These are phyloP conservation scores for Tetradesmus obliquus DNA, from an alignment of 139 green algal genomes.

Conservation along the genomic window DNA sequence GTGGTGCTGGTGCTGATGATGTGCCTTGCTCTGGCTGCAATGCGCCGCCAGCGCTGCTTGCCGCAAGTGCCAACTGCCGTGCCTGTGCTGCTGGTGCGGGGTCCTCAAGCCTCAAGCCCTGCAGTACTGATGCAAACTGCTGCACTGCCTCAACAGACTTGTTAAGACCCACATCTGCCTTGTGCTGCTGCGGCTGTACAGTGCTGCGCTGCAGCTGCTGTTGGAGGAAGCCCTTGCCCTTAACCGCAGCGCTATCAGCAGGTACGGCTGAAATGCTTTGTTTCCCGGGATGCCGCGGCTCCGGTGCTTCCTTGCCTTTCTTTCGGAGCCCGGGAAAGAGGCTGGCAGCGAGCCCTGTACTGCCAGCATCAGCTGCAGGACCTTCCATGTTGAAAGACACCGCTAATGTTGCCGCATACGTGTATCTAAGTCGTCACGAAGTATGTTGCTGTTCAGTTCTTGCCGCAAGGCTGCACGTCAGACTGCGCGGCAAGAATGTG, in stretches of 20 bases:
- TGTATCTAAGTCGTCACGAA: too few relatives aligned
- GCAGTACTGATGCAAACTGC: background rate
- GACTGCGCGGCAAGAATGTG: background rate
- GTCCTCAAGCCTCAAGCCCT: background rate
- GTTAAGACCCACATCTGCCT: background rate
- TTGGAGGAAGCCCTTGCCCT: background rate
- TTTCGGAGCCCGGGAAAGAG: background rate
- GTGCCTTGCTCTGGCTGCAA: background rate
- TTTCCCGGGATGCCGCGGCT: background rate
- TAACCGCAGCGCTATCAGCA: background rate
- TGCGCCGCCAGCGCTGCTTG: background rate
- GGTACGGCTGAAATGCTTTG: background rate
- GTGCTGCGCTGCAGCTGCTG: background rate
- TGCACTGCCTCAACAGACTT: background rate
- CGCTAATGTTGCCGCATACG: background rate
- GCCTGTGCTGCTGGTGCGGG: background rate
- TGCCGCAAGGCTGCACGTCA: background rate
- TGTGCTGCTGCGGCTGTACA: background rate
- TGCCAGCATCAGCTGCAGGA: background rate
- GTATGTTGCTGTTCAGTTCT: too few relatives aligned
- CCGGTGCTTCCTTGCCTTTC: background rate
- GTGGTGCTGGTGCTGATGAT: too few relatives aligned
- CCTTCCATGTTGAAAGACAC: background rate
- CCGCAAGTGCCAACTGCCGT: background rate
- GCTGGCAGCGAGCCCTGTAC: background rate